These are phyloP conservation scores for Prunus mume DNA, from an alignment of 306 rosid species.

Conservation along the genomic window DNA sequence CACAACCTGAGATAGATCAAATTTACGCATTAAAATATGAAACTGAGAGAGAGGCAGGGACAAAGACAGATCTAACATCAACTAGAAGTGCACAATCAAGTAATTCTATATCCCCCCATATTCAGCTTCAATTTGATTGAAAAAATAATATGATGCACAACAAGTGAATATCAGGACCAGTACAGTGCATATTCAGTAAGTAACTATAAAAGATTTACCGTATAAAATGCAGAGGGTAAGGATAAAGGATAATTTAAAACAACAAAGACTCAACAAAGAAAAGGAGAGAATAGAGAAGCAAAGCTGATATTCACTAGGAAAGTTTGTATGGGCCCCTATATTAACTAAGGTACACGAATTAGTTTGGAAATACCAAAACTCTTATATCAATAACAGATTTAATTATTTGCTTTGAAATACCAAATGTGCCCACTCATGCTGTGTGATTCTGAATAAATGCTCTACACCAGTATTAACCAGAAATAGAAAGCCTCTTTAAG, in stretches of 20 bases:
- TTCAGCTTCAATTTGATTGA: too few species aligned
- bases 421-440: neutral
- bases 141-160: neutral
- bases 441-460: neutral
- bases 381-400: too few species aligned
- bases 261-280: neutral
- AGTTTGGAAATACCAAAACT: neutral
- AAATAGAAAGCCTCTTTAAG: neutral
- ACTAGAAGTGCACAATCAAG: neutral
- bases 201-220: neutral
- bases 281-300: neutral
- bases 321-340: neutral
- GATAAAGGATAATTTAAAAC: too few species aligned
- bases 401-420: neutral
- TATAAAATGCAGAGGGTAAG: neutral
- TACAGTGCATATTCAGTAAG: neutral
- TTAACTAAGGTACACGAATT: neutral
- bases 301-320: neutral
- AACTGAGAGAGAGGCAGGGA: neutral
- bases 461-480: neutral
- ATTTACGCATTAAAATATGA: conserved; percentile 4
- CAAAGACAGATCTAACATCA: neutral
- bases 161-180: neutral
- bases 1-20: conserved; percentile 53
- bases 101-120: too few species aligned